These are phyloP conservation scores for Candida frijolesensis DNA, from an alignment of 1,139 yeast genomes.

Conservation along the genomic window DNA sequence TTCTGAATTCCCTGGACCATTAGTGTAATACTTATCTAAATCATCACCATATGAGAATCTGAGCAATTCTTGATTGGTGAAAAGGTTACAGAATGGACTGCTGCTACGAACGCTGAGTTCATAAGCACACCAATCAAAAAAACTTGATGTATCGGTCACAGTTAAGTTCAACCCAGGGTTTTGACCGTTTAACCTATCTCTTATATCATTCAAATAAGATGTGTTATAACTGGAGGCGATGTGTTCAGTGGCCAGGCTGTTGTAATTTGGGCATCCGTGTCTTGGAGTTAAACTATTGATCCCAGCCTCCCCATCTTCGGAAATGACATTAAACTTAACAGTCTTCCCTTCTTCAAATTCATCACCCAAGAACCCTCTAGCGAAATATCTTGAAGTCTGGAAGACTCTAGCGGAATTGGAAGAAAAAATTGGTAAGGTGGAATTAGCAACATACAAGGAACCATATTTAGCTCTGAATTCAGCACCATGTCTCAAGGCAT, in stretches of 20 bases:
- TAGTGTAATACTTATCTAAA: conserved; percentile 46
- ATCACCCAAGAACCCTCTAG: conserved; percentile 37
- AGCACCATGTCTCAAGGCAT: conserved; percentile 38
- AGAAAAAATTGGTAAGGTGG: conserved; percentile 34
- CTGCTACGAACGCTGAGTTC: conserved; percentile 53
- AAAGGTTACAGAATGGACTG: conserved; percentile 52
- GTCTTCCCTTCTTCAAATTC: conserved; percentile 22
- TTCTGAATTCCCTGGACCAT: conserved; percentile 49
- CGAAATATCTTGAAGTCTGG: conserved; percentile 33
- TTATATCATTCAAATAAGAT: conserved; percentile 39
- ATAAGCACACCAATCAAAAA: conserved; percentile 53
- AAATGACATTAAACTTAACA: conserved; percentile 24
- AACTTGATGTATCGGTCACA: conserved; percentile 38
- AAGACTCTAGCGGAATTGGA: conserved; percentile 33
- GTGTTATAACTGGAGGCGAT: conserved; percentile 20
- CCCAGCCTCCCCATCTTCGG: conserved; percentile 28
- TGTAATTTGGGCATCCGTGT: conserved; percentile 25
- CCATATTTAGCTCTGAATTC: conserved; percentile 36
- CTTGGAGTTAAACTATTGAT: conserved; percentile 33
- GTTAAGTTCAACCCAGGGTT: conserved; percentile 45
- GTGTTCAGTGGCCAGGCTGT: conserved; percentile 16
- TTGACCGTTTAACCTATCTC: conserved; percentile 38
- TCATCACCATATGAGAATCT: conserved; percentile 47
- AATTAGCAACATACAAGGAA: conserved; percentile 23
- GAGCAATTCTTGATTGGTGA: conserved; percentile 52